Base-by-base conservation (phyloP, 129 eudicot genomes). In the Artemisia argyi region DNA sequence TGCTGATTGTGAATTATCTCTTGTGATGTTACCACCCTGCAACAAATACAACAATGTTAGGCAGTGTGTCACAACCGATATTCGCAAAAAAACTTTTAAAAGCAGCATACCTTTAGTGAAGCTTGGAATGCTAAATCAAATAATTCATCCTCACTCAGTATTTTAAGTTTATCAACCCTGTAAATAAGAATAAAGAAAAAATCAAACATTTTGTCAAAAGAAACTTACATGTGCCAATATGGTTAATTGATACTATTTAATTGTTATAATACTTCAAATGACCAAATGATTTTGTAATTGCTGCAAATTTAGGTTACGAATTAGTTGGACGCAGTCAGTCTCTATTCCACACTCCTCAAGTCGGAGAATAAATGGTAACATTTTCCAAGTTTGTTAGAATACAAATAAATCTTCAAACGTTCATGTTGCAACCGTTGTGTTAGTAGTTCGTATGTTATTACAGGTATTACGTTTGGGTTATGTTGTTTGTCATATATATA, bases 151-250 rank as follows among this genome's bases (percentile, higher is more conserved):
- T 88, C 96, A 2, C 59, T 82, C 15, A 85, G 19, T 60, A 90
- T 81, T 69, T 84, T 90, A 67, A 94, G 96, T 58, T 84, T 93
- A 56, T 94, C 96, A 65, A 94, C 91, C 79, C 77, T 78, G 59
- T 70, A 78, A 22, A 68, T 32, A 44, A 22, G 14, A 14, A 49
- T 32, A 48, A 76, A 57, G 60, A 26, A 2, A 75, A 53, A 76
- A 55, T 46, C 9, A 66, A 3, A 75, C 15, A 10, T 42, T 10
- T 65, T 42, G 58, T 35, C 16, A 65, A 54, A 67, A 46, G 13
- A 22, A 47, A 57, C 48, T 24, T 42, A 54, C 65, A 65, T 46
- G 42, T 51, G 32, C 26, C n/a, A 16, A 11, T 51, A 74, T 24
- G 44, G 65, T 56, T 54, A 7, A 56, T 56, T 56, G 28, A 18